Evolutionary conservation across 768 basidiomycete species (phyloP), one percentile per base, ranked within the genome.

Genomic region (Trametes coccinea): DNA sequence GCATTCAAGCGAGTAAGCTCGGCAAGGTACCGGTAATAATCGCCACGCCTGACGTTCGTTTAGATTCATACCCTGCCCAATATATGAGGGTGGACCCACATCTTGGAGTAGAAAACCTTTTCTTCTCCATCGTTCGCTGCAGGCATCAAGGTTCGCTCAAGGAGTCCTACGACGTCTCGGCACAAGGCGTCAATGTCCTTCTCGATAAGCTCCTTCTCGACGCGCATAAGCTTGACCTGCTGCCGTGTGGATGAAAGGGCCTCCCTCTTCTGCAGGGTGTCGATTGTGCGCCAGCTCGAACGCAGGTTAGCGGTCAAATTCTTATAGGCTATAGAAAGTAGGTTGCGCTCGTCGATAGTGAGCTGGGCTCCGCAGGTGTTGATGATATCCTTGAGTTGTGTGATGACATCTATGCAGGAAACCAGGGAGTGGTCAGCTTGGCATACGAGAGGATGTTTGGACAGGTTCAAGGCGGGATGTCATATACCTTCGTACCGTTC

Each of bases 321-420:
- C 82, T 95, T 95, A 80, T 92, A 94, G 30, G 93, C 92, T 62
- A 93, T 84, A 3, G 92, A 94, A 59, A 94, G 83, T 39, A 95
- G 81, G 74, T 91, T 94, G 68, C 93, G 89, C 77, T 95, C 92
- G 71, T 95, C 92, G 66, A 89, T 82, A 51, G 87, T 86, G 64
- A 93, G 82, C 60, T 81, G 84, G 60, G 85, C 82, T 67, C 87
- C 85, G 66, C 84, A 84, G 48, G 83, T 79, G 56, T 84, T 81
- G 72, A 88, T 84, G 64, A 93, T 83, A 44, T 78, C 74, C 79
- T 92, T 93, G 78, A 93, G 86, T 76, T 90, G 87, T 61, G 80
- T 75, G 66, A 92, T 85, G 65, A 91, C 87, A 72, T 93, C 89
- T 90, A 66, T 46, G 22, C n/a, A 5, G n/a, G 4, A 17, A 46